Evolutionary conservation across 2,329 filamentous ascomycete genomes (phyloP), one percentile per base, ranked within the genome.

Genomic region (Claviceps fusiformis): DNA sequence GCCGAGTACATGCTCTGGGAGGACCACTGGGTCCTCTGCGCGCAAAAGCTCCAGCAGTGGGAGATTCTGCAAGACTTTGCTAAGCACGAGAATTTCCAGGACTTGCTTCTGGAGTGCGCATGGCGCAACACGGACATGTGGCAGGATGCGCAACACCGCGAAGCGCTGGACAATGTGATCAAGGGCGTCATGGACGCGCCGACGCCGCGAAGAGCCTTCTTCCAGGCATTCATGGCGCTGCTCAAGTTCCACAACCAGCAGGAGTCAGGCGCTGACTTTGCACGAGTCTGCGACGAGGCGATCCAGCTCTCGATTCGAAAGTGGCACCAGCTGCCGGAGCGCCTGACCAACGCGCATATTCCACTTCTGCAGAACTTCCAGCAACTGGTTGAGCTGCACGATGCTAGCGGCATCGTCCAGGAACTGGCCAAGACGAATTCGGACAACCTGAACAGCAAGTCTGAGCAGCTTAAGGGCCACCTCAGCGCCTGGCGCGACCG

Each of bases 1-100:
- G 90, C 86, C 37, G 93, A 99, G 70, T 99, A 99, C 71, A 96
- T 95, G 81, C 80, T 99, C 1, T 99, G 93, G 93, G 93, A 99
- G 71, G 93, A 99, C 66, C 95, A 98, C 63, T 99, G 93, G 93
- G 85, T 98, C 46, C 79, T 96, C 52, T 98, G 93, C 68, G 93
- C 92, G 0, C 90, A 97, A 71, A 98, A 98, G 72, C 77, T 99
- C 49, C 95, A 98, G 68, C 95, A 98, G 67, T 99, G 93, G 93
- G 93, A 99, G 63, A 92, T 99, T 55, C 71, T 99, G 39, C 89
- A 90, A 59, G 95, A 99, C 63, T 97, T 97, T 65, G 91, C 93
- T 4, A 98, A 98, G 71, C 93, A 98, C 64, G 95, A 99, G 67
- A 98, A 98, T 65, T 87, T 96, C 71, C 95, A 96, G 65, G 93